phyloP scores from a whole-genome alignment of 2,329 filamentous ascomycete genomes.

The Ophiosphaerella korrae region DNA sequence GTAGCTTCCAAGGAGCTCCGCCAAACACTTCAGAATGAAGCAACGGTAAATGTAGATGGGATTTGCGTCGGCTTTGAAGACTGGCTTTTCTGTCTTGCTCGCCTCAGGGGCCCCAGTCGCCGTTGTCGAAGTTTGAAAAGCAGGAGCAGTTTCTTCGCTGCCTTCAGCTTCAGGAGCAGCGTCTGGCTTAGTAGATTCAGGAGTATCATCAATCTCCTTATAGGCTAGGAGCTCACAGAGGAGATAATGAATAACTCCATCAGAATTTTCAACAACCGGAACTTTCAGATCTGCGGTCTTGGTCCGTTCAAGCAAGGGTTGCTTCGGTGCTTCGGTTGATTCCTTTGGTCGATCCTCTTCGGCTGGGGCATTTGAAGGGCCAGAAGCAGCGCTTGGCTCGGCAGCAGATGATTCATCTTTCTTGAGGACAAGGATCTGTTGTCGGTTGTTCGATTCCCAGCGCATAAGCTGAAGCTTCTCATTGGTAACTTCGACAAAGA shows the following conservation, averaged over 20 bases:
- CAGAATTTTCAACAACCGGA: slow-evolving; percentile 86
- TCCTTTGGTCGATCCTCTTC: slow-evolving; percentile 44
- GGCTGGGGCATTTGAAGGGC: slow-evolving; percentile 32
- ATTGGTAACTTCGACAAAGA: slow-evolving; percentile 87
- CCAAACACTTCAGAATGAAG: slow-evolving; percentile 89
- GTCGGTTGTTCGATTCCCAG: slow-evolving; percentile 62
- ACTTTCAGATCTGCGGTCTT: slow-evolving; percentile 76
- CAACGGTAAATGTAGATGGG: slow-evolving; percentile 96
- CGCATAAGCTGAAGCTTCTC: slow-evolving; percentile 78
- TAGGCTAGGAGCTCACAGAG: slow-evolving; percentile 91
- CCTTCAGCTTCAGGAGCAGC: slow-evolving; percentile 40
- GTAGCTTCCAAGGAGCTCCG: slow-evolving; percentile 89
- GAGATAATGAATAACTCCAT: slow-evolving; percentile 93
- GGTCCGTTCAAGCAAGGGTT: slow-evolving; percentile 63
- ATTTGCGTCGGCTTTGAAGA: slow-evolving; percentile 90
- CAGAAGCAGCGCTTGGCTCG: slow-evolving; percentile 17
- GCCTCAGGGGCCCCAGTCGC: slow-evolving; percentile 12
- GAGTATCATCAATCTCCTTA: slow-evolving; percentile 88
- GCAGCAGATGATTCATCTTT: slow-evolving; percentile 45
- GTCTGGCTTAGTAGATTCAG: slow-evolving; percentile 56
- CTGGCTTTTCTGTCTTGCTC: slow-evolving; percentile 65
- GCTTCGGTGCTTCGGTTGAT: slow-evolving; percentile 36
- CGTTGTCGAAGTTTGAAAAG: slow-evolving; percentile 7
- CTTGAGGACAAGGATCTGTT: slow-evolving; percentile 61
- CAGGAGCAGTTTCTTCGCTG: slow-evolving; percentile 10